Conservation (phyloP, 306 rosid species). For the Castanea mollissima region DNA sequence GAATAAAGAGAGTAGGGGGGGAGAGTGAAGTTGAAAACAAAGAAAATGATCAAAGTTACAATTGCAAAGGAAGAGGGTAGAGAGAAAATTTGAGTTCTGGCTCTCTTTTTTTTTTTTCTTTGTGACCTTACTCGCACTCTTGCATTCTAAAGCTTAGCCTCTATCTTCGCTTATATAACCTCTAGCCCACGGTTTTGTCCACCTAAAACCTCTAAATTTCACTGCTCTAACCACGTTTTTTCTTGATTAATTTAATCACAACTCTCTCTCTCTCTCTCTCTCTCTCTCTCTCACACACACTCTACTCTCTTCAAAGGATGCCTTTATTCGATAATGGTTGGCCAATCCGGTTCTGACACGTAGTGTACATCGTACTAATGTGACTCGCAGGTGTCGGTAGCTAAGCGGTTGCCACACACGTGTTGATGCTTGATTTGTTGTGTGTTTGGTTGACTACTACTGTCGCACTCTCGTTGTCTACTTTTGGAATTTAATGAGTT, state of each 20-base stretch:
- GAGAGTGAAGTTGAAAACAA: not conserved
- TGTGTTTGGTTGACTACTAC: constrained; percentile 5
- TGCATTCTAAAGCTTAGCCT: constrained; percentile 1
- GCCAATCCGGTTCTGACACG: constrained; percentile 20
- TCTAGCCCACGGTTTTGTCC: not conserved
- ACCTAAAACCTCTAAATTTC: not conserved
- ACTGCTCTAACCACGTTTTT: constrained; percentile 19
- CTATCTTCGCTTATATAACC: constrained; percentile 32
- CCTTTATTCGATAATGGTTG: constrained; percentile 13
- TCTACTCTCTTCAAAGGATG: constrained; percentile 10
- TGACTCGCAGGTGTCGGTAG: constrained; percentile 12
- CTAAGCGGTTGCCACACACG: not conserved
- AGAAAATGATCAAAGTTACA: not conserved
- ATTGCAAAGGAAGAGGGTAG: not conserved
- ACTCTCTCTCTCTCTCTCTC: no score
- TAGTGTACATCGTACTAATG: not conserved
- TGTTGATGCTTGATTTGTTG: not conserved
- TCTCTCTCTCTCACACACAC: not conserved
- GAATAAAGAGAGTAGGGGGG: not conserved
- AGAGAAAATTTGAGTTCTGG: not conserved
- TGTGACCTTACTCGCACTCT: constrained; percentile 26
- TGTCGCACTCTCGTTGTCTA: not conserved
- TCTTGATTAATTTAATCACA: not conserved
- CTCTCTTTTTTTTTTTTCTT: not conserved
- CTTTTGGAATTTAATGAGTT: not conserved